A percentile compares a stretch with the other conserved stretches of the same genome.
Conservation (phyloP, 2,329 filamentous ascomycete genomes). For the Ceratocystis cubensis region DNA sequence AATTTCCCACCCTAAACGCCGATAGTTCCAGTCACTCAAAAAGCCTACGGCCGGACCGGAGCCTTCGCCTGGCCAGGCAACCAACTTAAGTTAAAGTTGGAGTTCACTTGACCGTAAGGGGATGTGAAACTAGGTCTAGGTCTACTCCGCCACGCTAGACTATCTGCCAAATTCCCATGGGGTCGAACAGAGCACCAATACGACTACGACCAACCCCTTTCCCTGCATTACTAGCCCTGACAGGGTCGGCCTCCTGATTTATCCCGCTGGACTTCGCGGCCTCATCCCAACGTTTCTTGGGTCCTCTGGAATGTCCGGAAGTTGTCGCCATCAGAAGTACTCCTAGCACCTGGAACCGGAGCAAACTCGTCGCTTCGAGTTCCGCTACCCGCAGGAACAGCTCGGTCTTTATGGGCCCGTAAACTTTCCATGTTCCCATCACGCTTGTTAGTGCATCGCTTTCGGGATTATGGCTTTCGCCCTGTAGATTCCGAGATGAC, state of each 20-base stretch:
- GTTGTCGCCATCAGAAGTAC: too few relatives aligned
- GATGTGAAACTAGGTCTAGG: not conserved
- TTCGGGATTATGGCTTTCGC: too few relatives aligned
- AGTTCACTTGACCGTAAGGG: not conserved
- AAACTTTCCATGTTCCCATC: too few relatives aligned
- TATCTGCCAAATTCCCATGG: not conserved
- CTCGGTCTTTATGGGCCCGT: too few relatives aligned
- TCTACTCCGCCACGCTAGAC: constrained; percentile 2
- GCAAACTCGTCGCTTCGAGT: too few relatives aligned
- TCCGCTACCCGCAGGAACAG: too few relatives aligned
- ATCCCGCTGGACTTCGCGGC: not conserved
- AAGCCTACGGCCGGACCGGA: constrained; percentile 1
- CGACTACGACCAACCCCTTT: constrained; percentile 5
- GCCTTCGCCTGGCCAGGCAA: not conserved
- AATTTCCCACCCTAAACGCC: not conserved
- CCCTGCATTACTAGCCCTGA: not conserved
- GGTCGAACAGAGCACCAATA: not conserved
- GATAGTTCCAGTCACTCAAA: not conserved
- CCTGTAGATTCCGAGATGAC: too few relatives aligned
- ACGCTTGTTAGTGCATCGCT: too few relatives aligned
- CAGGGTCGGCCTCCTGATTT: not conserved
- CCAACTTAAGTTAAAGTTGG: not conserved
- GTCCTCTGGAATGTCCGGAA: too few relatives aligned
- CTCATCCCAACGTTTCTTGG: not conserved
- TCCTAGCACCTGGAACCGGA: too few relatives aligned